phyloP scores from a whole-genome alignment of 352 stramenopile species.

The Phytophthora constricta region DNA sequence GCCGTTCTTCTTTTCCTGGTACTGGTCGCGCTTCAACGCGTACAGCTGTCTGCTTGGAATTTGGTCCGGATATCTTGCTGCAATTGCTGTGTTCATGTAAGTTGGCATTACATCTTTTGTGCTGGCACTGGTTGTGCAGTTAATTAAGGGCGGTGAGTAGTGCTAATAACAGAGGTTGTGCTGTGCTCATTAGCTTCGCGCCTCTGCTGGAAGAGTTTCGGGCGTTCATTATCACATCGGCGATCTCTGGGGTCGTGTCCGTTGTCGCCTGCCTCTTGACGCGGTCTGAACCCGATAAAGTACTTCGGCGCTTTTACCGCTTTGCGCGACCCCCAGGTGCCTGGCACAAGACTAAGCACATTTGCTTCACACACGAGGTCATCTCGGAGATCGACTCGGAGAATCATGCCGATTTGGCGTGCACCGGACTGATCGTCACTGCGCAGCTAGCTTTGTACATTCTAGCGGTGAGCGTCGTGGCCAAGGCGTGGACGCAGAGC shows the following conservation, averaged over 20 bases:
- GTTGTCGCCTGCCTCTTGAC: constrained; percentile 11
- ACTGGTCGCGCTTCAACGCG: constrained; percentile 68
- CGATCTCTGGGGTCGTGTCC: constrained; percentile 36
- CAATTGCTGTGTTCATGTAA: constrained; percentile 55
- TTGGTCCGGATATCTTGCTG: constrained; percentile 43
- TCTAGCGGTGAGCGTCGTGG: constrained; percentile 53
- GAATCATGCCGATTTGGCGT: constrained; percentile 48
- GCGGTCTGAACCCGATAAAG: background rate
- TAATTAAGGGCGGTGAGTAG: too few species aligned
- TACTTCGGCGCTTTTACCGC: background rate
- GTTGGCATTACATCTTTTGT: background rate
- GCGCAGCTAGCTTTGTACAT: constrained; percentile 54
- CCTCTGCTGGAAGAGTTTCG: constrained; percentile 43
- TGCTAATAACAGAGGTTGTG: too few species aligned
- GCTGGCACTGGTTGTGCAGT: background rate
- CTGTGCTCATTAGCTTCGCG: constrained; percentile 40
- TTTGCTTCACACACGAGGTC: constrained; percentile 46
- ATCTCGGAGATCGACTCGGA: constrained; percentile 43
- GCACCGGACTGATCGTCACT: constrained; percentile 51
- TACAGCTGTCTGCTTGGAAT: constrained; percentile 49
- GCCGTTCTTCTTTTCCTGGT: constrained; percentile 68
- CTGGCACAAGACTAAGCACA: constrained; percentile 27
- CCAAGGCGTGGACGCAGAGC: constrained; percentile 48
- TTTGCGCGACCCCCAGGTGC: background rate
- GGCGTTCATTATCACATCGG: constrained; percentile 53